Evolutionary conservation across 768 basidiomycete genomes (phyloP), one percentile per base, ranked within the genome.

Genomic region (Hydnomerulius pinastri): DNA sequence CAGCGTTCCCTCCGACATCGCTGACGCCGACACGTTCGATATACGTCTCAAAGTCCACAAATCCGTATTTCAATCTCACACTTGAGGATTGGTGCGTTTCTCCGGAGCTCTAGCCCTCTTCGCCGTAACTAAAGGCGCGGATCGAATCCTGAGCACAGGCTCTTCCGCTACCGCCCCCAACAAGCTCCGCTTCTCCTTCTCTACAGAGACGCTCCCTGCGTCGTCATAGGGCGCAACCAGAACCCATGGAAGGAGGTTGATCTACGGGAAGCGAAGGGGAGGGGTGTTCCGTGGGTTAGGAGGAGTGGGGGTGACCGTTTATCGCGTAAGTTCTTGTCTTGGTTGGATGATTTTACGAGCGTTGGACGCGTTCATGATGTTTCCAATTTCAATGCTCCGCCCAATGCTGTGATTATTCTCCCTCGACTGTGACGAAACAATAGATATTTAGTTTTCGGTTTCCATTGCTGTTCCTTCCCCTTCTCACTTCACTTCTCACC

Each of bases 181-280:
- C 71, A 83, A 4, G 71, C 77, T 30, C 91, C 93, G 1, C 74
- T 95, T 35, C 77, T 99, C 17, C 77, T 97, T 39, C 70, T 99
- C 47, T 99, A 98, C 67, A 83, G 92, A 25, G 90, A 98, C 64
- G 66, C 71, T 0, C 92, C 93, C 3, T 94, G 93, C 61, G 92
- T 98, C 15, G 79, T 99, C 46, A 91, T 98, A 47, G 96, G 96
- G 0, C 76, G 96, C 45, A 95, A 98, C 66, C 97, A 99, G 74
- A 98, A 97, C 58, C 96, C 95, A 15, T 98, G 96, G 96, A 97
- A 92, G 65, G 96, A 99, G 63, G 85, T 94, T 57, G 95, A 96
- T 59, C 78, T 95, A 42, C 53, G 64, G 6, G 76, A 80, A 1
- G 73, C 93, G 6, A 67, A 71, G 10, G 49, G 67, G 36, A 67